phyloP scores from a whole-genome alignment of 2,329 filamentous ascomycete genomes.

The Penicillium sp. region DNA sequence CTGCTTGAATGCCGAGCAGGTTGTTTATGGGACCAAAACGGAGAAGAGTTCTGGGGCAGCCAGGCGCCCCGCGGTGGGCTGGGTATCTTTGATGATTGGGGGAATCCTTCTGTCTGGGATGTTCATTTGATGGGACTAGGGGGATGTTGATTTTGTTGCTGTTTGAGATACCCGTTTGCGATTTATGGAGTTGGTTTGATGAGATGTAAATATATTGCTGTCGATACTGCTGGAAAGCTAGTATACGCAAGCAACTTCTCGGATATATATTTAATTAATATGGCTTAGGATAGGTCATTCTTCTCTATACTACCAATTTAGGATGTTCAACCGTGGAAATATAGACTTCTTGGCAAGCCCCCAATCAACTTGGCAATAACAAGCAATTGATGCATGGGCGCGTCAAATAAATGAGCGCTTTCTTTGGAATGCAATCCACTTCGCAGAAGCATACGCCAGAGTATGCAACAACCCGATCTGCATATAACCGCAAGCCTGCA shows the following conservation, averaged over 20 bases:
- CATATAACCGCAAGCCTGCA: background rate
- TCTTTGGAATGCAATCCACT: background rate
- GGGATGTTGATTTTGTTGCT: background rate
- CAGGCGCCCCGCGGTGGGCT: background rate
- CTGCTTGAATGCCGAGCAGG: slow-evolving; percentile 15
- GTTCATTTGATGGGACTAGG: background rate
- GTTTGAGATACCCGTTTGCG: slow-evolving; percentile 12
- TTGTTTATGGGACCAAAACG: slow-evolving; percentile 11
- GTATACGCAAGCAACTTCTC: background rate
- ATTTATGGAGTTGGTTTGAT: background rate
- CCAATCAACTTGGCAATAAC: background rate
- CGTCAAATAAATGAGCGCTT: background rate
- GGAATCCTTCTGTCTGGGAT: slow-evolving; percentile 1
- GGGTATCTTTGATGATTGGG: slow-evolving; percentile 2
- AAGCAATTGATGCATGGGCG: background rate
- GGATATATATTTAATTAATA: background rate
- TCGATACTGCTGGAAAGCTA: background rate
- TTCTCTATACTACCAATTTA: background rate
- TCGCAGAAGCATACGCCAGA: background rate
- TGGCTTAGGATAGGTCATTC: background rate
- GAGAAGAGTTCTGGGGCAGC: background rate
- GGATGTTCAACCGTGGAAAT: background rate
- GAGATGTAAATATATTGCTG: background rate
- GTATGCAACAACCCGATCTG: background rate
- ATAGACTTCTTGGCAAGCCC: background rate